Conservation (phyloP, 352 stramenopile genomes). For the Thraustotheca clavata region DNA sequence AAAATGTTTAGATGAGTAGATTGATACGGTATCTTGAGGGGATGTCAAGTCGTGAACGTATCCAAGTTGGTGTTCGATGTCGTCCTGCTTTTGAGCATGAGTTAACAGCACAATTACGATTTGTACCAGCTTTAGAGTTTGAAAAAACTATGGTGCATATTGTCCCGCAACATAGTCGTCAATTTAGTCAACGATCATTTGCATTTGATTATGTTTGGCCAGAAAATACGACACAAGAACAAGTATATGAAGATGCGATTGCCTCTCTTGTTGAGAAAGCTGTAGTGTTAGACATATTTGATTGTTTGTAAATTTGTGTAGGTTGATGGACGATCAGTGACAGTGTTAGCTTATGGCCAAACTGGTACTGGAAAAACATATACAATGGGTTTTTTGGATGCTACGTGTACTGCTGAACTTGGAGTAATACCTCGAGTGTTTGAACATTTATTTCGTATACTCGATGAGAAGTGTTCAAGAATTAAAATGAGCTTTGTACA, state of each 20-base stretch:
- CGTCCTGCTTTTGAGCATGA: conserved; percentile 13
- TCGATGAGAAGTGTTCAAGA: conserved; percentile 16
- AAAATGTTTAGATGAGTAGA: no score
- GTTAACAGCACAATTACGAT: not conserved
- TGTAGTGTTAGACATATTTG: no score
- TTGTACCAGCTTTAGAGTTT: conserved; percentile 1
- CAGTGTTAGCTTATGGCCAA: conserved; percentile 59
- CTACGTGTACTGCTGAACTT: conserved; percentile 28
- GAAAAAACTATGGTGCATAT: not conserved
- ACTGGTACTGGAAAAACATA: conserved; percentile 71
- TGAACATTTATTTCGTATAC: conserved; percentile 34
- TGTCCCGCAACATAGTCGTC: not conserved
- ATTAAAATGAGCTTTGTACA: conserved; percentile 53
- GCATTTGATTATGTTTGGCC: conserved; percentile 60
- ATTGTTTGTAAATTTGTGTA: conserved; percentile 19
- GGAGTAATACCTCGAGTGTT: conserved; percentile 61
- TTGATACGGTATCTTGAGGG: not conserved
- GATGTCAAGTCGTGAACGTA: not conserved
- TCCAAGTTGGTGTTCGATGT: conserved; percentile 15
- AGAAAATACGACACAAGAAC: conserved; percentile 35
- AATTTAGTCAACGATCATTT: conserved; percentile 33
- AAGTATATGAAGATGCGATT: conserved; percentile 43
- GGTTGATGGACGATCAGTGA: conserved; percentile 30
- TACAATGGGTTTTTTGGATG: conserved; percentile 63
- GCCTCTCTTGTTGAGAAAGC: conserved; percentile 34